Base-by-base conservation (phyloP, 352 stramenopile species). In the Phytophthora cactorum region DNA sequence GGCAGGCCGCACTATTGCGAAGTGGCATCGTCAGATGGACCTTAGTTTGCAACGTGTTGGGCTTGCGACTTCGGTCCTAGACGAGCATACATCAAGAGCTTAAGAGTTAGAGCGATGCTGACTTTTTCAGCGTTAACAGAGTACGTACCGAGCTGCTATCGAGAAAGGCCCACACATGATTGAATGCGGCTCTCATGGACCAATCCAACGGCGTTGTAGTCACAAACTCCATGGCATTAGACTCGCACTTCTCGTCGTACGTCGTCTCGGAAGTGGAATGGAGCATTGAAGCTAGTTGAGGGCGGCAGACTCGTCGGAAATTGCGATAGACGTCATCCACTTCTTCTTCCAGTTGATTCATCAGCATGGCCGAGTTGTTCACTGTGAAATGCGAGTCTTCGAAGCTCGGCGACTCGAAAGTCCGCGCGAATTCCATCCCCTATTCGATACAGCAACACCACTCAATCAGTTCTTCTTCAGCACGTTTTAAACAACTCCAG, bases 311-410 rank as follows among this genome's bases (percentile, higher is more conserved):
- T 31, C 31, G 15, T 3, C 57, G 14, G 2, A 70, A 61, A 34
- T 63, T 50, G 7, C 56, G 63, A 15, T 75, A 75, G 0, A 53
- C 6, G 3, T 31, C 14, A 0, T 52, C 39, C 34, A 75, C 66
- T 53, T 59, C 38, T 4, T 63, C 38, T 22, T 75, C 63, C 5
- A 75, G 57, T 52, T 59, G 50, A n/a, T 60, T 25, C 57, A 72
- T 65, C 10, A 72, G 32, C 15, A 52, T 1, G 4, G 9, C 12
- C 1, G 38, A 25, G 3, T 51, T 12, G 27, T 46, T 12, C n/a
- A 52, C 7, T 12, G n/a, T 43, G 9, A 61, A 61, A 8, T 27
- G 15, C 1, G 17, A 22, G 39, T 60, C 49, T 36, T 53, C 25
- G 11, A 39, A 47, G 5, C 7, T 39, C 3, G 63, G 63, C 4